Evolutionary conservation across 768 basidiomycete genomes (phyloP), one percentile per base, ranked within the genome.

Genomic region (Cystobasidium tubakii): DNA sequence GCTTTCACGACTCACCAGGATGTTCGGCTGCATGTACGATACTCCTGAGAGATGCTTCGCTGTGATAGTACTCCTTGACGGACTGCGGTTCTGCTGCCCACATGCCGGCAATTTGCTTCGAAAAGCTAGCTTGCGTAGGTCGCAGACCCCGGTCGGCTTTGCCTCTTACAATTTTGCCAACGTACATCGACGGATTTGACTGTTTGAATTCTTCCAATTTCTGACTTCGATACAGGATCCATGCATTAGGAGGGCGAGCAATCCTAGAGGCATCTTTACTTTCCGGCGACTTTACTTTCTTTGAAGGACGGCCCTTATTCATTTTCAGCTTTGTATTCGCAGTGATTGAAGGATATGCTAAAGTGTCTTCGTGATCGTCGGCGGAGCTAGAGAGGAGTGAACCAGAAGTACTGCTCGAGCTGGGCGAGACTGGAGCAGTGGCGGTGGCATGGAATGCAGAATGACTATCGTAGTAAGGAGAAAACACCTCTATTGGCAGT

Each of bases 151-250:
- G 69, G 17, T 71, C 55, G 7, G 54, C 34, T 27, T 46, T 36
- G n/a, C 33, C 23, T 36, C 69, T 31, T 4, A 1, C 54, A 1
- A 1, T 53, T 3, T 29, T 29, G 74, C 82, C 75, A 21, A 17
- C 29, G 82, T 82, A 55, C 80, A 79, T 78, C 79, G 70, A 80
- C 42, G 76, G 73, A 29, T 80, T 75, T 64, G 53, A 70, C 65
- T 77, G 55, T 50, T 83, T 82, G 65, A 88, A 79, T 13, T 82
- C 79, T 74, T 80, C 81, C 53, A 86, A 82, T 78, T 85, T 86
- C 75, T 86, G 84, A 1, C 88, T 86, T 50, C 90, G 86, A 81
- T 89, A 92, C 19, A 91, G 76, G 73, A 92, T 91, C 89, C 89
- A 92, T 0, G 90, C 87, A 79, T 91, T 92, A 12, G 87, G 86